Evolutionary conservation across 257 asterid species (phyloP).

Genomic region (Solanum chmielewskii): DNA sequence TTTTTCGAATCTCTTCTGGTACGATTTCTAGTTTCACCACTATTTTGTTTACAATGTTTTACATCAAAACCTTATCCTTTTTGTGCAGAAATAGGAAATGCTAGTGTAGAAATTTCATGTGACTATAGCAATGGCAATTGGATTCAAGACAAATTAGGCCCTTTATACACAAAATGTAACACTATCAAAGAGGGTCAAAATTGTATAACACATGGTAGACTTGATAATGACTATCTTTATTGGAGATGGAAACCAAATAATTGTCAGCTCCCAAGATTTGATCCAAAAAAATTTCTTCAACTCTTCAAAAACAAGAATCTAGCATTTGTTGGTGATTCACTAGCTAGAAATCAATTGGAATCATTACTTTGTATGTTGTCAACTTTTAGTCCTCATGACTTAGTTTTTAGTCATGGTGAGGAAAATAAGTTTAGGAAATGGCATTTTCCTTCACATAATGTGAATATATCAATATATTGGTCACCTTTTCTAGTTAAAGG

Average conservation of each 20-base stretch:
- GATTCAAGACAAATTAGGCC: constrained; percentile 29
- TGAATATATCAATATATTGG: constrained; percentile 60
- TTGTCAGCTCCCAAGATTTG: constrained; percentile 62
- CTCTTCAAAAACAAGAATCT: constrained; percentile 41
- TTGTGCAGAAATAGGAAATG: constrained; percentile 8
- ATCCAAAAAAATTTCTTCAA: constrained; percentile 41
- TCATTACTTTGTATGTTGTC: constrained; percentile 59
- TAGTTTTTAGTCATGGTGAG: constrained; percentile 32
- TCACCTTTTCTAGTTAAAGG: constrained; percentile 79
- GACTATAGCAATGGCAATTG: constrained; percentile 58
- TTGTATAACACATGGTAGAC: constrained; percentile 57
- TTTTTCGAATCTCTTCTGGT: neutral
- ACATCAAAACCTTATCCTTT: neutral
- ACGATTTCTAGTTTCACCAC: neutral
- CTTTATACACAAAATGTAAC: constrained; percentile 52
- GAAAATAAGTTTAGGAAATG: constrained; percentile 63
- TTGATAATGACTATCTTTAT: constrained; percentile 44
- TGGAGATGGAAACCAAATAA: constrained; percentile 65
- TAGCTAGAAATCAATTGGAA: constrained; percentile 78
- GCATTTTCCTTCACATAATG: constrained; percentile 30
- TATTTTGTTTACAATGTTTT: neutral
- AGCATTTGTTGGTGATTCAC: constrained; percentile 81
- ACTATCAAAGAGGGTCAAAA: constrained; percentile 63
- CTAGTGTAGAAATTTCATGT: constrained; percentile 15
- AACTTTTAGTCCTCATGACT: constrained; percentile 34